Evolutionary conservation across 2,329 filamentous ascomycete species (phyloP).

Genomic region (Fusarium musae): DNA sequence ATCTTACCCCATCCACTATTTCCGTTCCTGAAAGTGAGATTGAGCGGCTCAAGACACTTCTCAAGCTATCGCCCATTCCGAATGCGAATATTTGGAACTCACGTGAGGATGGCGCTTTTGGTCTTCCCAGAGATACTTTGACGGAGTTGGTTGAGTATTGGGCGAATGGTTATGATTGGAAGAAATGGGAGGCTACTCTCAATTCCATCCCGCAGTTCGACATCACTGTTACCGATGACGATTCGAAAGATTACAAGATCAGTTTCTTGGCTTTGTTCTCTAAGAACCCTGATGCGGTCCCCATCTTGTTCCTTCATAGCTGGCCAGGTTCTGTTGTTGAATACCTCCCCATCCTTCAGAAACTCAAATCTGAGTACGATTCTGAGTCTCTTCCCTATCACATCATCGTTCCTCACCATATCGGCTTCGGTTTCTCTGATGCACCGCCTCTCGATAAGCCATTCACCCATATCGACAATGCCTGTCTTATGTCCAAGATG

Average conservation of each 20-base stretch:
- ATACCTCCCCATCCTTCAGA: conserved; percentile 22
- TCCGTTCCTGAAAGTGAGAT: background rate
- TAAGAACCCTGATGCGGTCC: background rate
- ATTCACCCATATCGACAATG: conserved; percentile 9
- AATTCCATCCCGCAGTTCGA: conserved; percentile 32
- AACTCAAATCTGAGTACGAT: background rate
- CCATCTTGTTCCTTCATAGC: conserved; percentile 22
- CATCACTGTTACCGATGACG: conserved; percentile 13
- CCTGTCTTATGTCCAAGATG: conserved; percentile 15
- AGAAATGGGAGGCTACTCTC: conserved; percentile 28
- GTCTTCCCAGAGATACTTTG: background rate
- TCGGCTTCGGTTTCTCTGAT: conserved; percentile 13
- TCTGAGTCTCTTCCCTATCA: conserved; percentile 8
- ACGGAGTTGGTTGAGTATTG: background rate
- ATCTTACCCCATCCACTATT: conserved; percentile 17
- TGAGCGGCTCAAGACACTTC: conserved; percentile 1
- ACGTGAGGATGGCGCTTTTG: background rate
- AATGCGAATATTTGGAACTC: conserved; percentile 4
- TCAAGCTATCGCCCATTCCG: conserved; percentile 3
- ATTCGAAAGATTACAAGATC: conserved; percentile 6
- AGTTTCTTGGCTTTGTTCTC: conserved; percentile 30
- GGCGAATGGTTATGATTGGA: conserved; percentile 11
- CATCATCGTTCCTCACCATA: conserved; percentile 14
- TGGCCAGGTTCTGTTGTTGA: conserved; percentile 34
- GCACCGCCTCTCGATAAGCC: background rate